Evolutionary conservation across 495 filamentous ascomycete genomes (phyloP).

Genomic region (Thozetella sp.): DNA sequence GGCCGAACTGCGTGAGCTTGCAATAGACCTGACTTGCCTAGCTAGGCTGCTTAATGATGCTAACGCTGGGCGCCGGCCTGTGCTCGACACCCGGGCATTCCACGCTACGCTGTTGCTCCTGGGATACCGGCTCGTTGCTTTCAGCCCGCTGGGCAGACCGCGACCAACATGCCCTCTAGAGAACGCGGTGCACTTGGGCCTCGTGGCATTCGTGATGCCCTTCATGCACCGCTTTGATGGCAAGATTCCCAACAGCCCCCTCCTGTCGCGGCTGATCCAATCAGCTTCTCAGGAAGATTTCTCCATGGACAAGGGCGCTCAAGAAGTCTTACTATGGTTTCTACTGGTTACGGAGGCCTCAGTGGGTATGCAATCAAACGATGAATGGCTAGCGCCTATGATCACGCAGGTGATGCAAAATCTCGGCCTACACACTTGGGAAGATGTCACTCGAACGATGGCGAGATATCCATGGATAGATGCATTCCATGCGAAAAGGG

Average conservation of each 20-base stretch:
- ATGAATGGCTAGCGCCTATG: slow-evolving; percentile 6
- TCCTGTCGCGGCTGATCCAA: slow-evolving; percentile 3
- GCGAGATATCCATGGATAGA: slow-evolving; percentile 13
- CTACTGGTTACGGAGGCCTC: slow-evolving; percentile 5
- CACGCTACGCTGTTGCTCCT: slow-evolving; percentile 8
- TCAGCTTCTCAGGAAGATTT: neutral
- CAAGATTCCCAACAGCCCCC: neutral
- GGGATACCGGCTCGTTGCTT: slow-evolving; percentile 7
- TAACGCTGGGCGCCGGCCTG: neutral
- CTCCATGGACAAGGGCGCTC: neutral
- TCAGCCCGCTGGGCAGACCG: neutral
- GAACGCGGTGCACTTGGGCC: slow-evolving; percentile 9
- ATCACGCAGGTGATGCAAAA: neutral
- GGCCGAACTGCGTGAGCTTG: neutral
- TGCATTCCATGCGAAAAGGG: slow-evolving; percentile 2
- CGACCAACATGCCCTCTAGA: slow-evolving; percentile 2
- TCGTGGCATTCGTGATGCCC: slow-evolving; percentile 9
- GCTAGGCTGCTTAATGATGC: slow-evolving; percentile 3
- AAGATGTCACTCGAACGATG: slow-evolving; percentile 4
- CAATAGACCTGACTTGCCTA: neutral
- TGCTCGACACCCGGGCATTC: slow-evolving; percentile 4
- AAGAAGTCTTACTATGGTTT: neutral
- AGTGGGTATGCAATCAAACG: neutral
- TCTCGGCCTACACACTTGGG: slow-evolving; percentile 9
- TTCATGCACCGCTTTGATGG: slow-evolving; percentile 9